Conservation (phyloP, 2,329 filamentous ascomycete species). For the Aspergillus vadensis region DNA sequence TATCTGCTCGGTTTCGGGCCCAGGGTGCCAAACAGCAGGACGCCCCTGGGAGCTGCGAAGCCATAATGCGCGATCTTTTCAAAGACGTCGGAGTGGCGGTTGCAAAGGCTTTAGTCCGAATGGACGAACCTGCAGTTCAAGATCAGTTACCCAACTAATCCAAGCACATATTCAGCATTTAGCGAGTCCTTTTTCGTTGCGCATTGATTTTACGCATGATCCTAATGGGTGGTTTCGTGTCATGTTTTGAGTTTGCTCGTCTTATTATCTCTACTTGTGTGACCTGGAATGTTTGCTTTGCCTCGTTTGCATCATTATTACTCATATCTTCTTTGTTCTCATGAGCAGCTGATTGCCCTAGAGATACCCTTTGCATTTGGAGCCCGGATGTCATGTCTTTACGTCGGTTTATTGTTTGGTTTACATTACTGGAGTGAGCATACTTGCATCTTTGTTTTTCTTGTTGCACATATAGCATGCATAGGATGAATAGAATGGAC, state of each 20-base stretch:
- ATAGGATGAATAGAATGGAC: slow-evolving; percentile 7
- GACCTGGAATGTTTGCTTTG: not conserved
- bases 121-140: slow-evolving; percentile 14
- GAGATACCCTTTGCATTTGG: slow-evolving; percentile 15
- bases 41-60: slow-evolving; percentile 18
- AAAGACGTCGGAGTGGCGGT: slow-evolving; percentile 21
- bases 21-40: slow-evolving; percentile 11
- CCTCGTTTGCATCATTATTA: not conserved
- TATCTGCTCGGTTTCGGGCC: slow-evolving; percentile 17
- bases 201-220: not conserved
- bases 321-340: slow-evolving; percentile 8
- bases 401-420: not conserved
- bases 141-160: not conserved
- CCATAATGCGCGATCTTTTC: slow-evolving; percentile 22
- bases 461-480: slow-evolving; percentile 2
- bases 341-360: slow-evolving; percentile 14
- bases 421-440: not conserved
- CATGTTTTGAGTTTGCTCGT: not conserved
- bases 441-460: slow-evolving; percentile 1
- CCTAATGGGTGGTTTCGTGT: not conserved
- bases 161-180: not conserved
- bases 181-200: not conserved
- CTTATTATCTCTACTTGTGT: not conserved
- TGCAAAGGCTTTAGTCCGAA: slow-evolving; percentile 18
- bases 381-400: slow-evolving; percentile 1